These are phyloP conservation scores for Myxozyma mucilagina DNA, from an alignment of 805 yeast genomes.

Conservation along the genomic window DNA sequence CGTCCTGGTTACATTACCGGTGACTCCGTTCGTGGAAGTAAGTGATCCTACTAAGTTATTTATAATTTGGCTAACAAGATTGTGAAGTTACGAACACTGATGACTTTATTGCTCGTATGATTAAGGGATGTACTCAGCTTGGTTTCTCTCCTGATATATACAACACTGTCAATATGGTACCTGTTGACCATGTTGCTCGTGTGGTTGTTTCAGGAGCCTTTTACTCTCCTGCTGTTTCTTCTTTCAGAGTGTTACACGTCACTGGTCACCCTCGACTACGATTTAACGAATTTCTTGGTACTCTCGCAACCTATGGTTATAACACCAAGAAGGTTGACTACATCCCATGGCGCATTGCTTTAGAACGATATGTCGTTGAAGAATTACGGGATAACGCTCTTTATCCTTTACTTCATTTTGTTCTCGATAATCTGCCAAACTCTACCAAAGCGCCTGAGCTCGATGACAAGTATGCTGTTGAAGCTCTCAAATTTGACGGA, in stretches of 20 bases:
- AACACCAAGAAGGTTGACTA: slow-evolving; percentile 62
- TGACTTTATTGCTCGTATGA: slow-evolving; percentile 89
- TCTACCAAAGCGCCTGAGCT: slow-evolving; percentile 94
- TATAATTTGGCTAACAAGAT: background rate
- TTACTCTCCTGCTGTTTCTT: slow-evolving; percentile 57
- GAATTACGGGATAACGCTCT: slow-evolving; percentile 70
- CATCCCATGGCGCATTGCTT: slow-evolving; percentile 70
- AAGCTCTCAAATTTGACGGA: slow-evolving; percentile 62
- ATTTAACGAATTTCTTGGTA: slow-evolving; percentile 71
- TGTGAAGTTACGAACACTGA: slow-evolving; percentile 80
- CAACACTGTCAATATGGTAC: slow-evolving; percentile 92
- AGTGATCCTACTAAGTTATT: background rate
- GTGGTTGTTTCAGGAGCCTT: slow-evolving; percentile 82
- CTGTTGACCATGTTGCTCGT: slow-evolving; percentile 97
- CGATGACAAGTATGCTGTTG: slow-evolving; percentile 80
- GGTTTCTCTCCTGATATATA: slow-evolving; percentile 82
- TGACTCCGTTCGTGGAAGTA: slow-evolving; percentile 65
- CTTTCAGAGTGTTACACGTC: slow-evolving; percentile 83
- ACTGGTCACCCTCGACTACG: slow-evolving; percentile 93
- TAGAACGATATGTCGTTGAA: slow-evolving; percentile 77
- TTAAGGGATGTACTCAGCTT: slow-evolving; percentile 90
- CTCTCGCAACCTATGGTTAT: slow-evolving; percentile 73
- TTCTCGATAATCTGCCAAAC: slow-evolving; percentile 85
- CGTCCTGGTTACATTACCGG: slow-evolving; percentile 98
- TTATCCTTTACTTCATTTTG: slow-evolving; percentile 91